Evolutionary conservation across 805 yeast genomes (phyloP).

Genomic region (Kodamaea lidongshanica): DNA sequence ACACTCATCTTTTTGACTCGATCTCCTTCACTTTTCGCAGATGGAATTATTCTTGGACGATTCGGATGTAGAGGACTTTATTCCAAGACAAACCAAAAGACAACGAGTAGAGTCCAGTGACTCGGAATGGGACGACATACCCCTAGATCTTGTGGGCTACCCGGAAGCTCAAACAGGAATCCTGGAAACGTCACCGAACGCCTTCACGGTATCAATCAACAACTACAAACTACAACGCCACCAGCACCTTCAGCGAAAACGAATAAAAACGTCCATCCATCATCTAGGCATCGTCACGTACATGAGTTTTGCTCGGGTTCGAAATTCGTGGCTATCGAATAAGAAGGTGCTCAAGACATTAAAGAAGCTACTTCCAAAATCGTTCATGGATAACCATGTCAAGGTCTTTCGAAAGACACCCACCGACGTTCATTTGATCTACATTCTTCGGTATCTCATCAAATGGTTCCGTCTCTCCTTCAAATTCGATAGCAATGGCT

Average conservation of each 20-base stretch:
- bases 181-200: neutral
- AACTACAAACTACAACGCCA: conserved; percentile 9
- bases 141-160: too few species aligned
- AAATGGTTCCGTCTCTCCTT: conserved; percentile 31
- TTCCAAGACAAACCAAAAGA: too few species aligned
- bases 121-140: too few species aligned
- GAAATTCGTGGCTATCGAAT: conserved; percentile 19
- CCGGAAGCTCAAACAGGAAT: too few species aligned
- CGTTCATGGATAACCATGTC: conserved; percentile 12
- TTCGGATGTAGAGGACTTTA: too few species aligned
- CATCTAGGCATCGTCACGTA: conserved; percentile 21
- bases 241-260: conserved; percentile 10
- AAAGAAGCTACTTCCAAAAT: conserved; percentile 21
- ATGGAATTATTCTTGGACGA: too few species aligned
- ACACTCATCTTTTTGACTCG: too few species aligned
- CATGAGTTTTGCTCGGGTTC: conserved; percentile 14
- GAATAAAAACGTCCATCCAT: conserved; percentile 9
- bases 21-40: too few species aligned
- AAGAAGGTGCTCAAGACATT: conserved; percentile 15
- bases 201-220: conserved; percentile 2
- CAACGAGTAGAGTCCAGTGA: too few species aligned
- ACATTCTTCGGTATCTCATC: conserved; percentile 25
- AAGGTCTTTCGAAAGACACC: conserved; percentile 14
- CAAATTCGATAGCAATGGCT: conserved; percentile 24
- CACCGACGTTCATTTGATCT: conserved; percentile 17